phyloP scores from a whole-genome alignment of 345 rosid species.

The Gossypium bickii region DNA sequence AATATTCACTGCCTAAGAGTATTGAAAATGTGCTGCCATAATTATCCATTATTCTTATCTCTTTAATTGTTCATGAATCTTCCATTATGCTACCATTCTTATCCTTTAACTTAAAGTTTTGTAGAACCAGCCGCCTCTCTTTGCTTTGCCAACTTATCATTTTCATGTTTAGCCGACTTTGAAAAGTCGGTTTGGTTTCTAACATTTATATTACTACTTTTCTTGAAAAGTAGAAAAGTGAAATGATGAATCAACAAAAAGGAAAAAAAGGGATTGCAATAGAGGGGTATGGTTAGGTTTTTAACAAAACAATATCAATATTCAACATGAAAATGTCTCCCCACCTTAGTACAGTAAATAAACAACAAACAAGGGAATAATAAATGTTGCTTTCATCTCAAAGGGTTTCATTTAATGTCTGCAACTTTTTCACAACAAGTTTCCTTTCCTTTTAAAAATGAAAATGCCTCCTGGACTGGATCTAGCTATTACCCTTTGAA shows the following conservation, averaged over 20 bases:
- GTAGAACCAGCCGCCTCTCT: too few species aligned
- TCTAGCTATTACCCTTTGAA: not conserved
- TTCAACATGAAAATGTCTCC: constrained; percentile 1
- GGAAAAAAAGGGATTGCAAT: too few species aligned
- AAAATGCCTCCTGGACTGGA: not conserved
- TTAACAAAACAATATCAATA: not conserved
- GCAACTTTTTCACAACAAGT: not conserved
- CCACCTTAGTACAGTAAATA: not conserved
- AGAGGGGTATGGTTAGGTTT: not conserved
- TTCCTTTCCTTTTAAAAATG: not conserved
- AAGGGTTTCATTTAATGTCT: not conserved
- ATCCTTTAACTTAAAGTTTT: too few species aligned
- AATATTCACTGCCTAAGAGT: too few species aligned
- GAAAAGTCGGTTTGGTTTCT: too few species aligned
- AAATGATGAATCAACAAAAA: not conserved
- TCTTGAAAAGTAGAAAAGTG: not conserved
- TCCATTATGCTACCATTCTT: too few species aligned
- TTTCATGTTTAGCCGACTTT: too few species aligned
- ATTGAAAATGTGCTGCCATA: too few species aligned
- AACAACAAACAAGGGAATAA: not conserved
- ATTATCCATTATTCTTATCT: too few species aligned
- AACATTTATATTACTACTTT: not conserved
- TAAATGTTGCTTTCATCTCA: constrained; percentile 7
- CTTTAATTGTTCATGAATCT: too few species aligned
- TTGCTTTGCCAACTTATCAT: too few species aligned